Base-by-base conservation (phyloP, 2,329 filamentous ascomycete genomes). In the Aspergillus amoenus region DNA sequence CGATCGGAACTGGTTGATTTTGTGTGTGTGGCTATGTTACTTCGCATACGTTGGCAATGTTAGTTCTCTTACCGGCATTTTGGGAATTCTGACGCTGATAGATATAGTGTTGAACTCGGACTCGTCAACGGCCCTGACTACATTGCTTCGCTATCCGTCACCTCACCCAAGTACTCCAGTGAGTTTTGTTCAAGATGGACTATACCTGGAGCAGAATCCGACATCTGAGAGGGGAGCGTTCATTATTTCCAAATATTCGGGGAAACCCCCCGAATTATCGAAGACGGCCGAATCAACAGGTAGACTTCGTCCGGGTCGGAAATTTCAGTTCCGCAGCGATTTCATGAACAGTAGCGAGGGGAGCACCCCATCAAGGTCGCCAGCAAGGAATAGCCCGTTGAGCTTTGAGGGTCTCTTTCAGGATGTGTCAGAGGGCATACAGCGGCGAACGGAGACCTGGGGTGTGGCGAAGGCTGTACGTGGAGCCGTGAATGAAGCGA, bases 11-110 rank as follows among this genome's bases (percentile, higher is more conserved):
- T 97, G 32, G 86, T 97, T 64, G 91, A 97, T 68, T 82, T 94
- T 55, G 87, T 97, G n/a, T 97, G 93, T 65, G 86, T 97, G 51
- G 88, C 92, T 5, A 97, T 99, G 93, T 79, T 99, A 22, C 79
- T 99, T 45, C 85, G 94, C 50, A 91, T 97, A 65, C 86, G 93
- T 56, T 97, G 93, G 93, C 85, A 93, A 65, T 78, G 90, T 94
- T 77, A 79, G 88, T 66, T 22, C 15, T 8, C 42, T 13, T 11
- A 22, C n/a, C 30, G 6, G 42, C 34, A n/a, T 43, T 42, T 45
- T 7, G 13, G 75, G 32, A 18, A 30, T 39, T 15, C 45, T 21
- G n/a, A 8, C 18, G 24, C 57, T 58, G 21, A 49, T 17, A 21
- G 6, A 40, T 41, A 18, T 57, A 92, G 89, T 99, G 37, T 78